phyloP scores from a whole-genome alignment of 129 eudicot species.

The carrot (Daucus carota) region DH1_v3.0 NC_030382.2:50999501-51000000 shows the following conservation, averaged over 20 bases:
- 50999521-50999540: too few species aligned
- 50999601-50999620: background rate
- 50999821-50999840: background rate
- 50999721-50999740: background rate
- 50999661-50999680: background rate
- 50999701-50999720: background rate
- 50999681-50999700: background rate
- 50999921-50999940: conserved; percentile 86
- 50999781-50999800: background rate
- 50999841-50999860: conserved; percentile 90
- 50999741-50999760: background rate
- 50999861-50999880: conserved; percentile 88
- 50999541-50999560: too few species aligned
- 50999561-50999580: background rate
- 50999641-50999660: background rate
- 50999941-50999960: conserved; percentile 91
- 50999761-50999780: background rate
- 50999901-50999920: conserved; percentile 74
- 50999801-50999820: background rate
- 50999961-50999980: conserved; percentile 74
- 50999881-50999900: conserved; percentile 99
- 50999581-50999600: background rate
- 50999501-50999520: too few species aligned
- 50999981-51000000: conserved; percentile 83
- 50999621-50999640: background rate